Conservation (phyloP, 306 rosid species). For the Cicer pinnatifidum region DNA sequence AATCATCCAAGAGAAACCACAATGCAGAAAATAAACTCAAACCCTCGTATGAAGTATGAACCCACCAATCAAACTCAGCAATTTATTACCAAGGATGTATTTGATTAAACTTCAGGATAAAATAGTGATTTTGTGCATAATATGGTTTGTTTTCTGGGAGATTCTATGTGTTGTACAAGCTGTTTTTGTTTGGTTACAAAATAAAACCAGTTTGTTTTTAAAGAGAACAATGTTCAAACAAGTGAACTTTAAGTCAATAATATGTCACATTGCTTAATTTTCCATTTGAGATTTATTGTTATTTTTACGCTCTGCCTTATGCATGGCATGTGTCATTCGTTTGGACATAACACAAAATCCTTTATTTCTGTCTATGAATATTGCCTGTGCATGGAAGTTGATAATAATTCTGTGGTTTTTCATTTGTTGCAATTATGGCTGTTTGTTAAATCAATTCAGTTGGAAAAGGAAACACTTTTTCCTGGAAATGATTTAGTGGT, state of each 20-base stretch:
- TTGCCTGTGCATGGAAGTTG: slow-evolving; percentile 25
- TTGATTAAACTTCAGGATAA: neutral
- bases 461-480: neutral
- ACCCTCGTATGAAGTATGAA: slow-evolving; percentile 10
- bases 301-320: neutral
- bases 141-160: neutral
- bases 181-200: slow-evolving; percentile 20
- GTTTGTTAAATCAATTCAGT: slow-evolving; percentile 7
- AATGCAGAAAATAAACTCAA: neutral
- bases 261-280: slow-evolving; percentile 13
- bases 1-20: neutral
- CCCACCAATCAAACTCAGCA: neutral
- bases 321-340: neutral
- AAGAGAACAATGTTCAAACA: neutral
- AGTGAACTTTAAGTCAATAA: neutral
- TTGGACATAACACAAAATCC: slow-evolving; percentile 13
- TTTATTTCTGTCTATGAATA: slow-evolving; percentile 8
- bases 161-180: neutral
- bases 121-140: neutral
- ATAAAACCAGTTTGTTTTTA: neutral
- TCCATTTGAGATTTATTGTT: slow-evolving; percentile 2
- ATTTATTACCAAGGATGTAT: neutral
- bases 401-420: neutral
- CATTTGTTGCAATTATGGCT: slow-evolving; percentile 19
- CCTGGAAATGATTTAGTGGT: neutral